phyloP scores from a whole-genome alignment of 164 flowering plant species.

The Magnolia changhungtana region DNA sequence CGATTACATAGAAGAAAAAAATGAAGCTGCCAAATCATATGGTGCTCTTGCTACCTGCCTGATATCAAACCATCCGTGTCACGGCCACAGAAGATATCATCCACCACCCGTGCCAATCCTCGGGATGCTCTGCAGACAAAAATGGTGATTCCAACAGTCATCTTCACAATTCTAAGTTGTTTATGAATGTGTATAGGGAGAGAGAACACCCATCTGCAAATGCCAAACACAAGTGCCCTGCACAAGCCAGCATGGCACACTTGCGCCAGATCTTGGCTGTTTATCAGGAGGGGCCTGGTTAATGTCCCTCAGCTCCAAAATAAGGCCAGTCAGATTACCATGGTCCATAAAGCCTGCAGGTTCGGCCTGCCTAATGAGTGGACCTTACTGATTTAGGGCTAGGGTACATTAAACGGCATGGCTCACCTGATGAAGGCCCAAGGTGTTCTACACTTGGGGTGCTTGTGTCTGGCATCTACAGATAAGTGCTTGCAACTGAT shows the following conservation, averaged over 20 bases:
- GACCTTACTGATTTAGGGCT: too few species aligned
- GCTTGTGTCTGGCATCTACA: too few species aligned
- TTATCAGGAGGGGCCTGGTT: not conserved
- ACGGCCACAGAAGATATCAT: not conserved
- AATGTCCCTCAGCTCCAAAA: not conserved
- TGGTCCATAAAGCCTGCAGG: not conserved
- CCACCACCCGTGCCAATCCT: not conserved
- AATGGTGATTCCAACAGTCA: not conserved
- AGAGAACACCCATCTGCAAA: not conserved
- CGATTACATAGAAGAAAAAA: not conserved
- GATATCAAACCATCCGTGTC: too few species aligned
- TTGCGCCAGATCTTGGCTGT: not conserved
- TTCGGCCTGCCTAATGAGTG: too few species aligned
- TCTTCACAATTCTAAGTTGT: not conserved
- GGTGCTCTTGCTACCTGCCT: too few species aligned
- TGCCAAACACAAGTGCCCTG: not conserved
- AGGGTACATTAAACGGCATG: too few species aligned
- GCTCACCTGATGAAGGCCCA: too few species aligned
- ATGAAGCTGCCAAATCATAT: not conserved
- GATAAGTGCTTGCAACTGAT: too few species aligned
- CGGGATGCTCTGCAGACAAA: not conserved
- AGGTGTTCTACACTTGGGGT: too few species aligned
- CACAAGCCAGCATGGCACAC: not conserved
- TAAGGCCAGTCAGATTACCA: not conserved
- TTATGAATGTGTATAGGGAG: not conserved